Evolutionary conservation across 192 early-diverging fungal genomes (phyloP).

Genomic region (Coemansia sp.): DNA sequence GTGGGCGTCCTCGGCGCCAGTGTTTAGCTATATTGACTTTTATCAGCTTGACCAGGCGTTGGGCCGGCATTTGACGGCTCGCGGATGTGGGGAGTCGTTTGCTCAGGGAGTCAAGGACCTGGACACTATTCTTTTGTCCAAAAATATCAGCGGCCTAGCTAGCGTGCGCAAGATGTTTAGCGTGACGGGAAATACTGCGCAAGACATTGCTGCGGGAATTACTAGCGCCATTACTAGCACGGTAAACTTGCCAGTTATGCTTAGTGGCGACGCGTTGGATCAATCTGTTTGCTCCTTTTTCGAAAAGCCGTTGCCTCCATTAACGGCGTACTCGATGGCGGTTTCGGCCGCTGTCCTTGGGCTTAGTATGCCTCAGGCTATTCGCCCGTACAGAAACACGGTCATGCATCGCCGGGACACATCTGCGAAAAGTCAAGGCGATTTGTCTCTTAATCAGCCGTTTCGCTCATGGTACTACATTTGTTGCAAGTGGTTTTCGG

Average conservation of each 20-base stretch:
- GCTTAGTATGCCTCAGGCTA: slow-evolving; percentile 30
- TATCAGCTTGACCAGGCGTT: slow-evolving; percentile 60
- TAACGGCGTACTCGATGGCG: slow-evolving; percentile 26
- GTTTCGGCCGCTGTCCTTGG: slow-evolving; percentile 8
- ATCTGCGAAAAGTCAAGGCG: background rate
- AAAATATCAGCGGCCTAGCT: slow-evolving; percentile 14
- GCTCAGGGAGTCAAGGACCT: slow-evolving; percentile 51
- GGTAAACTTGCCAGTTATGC: slow-evolving; percentile 9
- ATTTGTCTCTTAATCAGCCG: slow-evolving; percentile 12
- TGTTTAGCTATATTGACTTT: slow-evolving; percentile 59
- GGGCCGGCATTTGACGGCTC: slow-evolving; percentile 30
- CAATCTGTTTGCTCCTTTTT: slow-evolving; percentile 35
- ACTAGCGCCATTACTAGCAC: slow-evolving; percentile 33
- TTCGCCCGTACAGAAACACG: background rate
- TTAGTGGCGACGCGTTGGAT: slow-evolving; percentile 14
- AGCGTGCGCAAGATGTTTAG: slow-evolving; percentile 12
- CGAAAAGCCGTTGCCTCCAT: slow-evolving; percentile 11
- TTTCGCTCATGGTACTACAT: slow-evolving; percentile 58
- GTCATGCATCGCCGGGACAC: background rate
- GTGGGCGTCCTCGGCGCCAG: slow-evolving; percentile 68
- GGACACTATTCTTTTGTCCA: slow-evolving; percentile 27
- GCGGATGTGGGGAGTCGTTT: slow-evolving; percentile 37
- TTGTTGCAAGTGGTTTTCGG: slow-evolving; percentile 63
- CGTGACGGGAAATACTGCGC: slow-evolving; percentile 10
- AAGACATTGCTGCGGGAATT: slow-evolving; percentile 24